These are phyloP conservation scores for Coelomomyces lativittatus DNA, from an alignment of 371 early-diverging fungal genomes.

Conservation along the genomic window DNA sequence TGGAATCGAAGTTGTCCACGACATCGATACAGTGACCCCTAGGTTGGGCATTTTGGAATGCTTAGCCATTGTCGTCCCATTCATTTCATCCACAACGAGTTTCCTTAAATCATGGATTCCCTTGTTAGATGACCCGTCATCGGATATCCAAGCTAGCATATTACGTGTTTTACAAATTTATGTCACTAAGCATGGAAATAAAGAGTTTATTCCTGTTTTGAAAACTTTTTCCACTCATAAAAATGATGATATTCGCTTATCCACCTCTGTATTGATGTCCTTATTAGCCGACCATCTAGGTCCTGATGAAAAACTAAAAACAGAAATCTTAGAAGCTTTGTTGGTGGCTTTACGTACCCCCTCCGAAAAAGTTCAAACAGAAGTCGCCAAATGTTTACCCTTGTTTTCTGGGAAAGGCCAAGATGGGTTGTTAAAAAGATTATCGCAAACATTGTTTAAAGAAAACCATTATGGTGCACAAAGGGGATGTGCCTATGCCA, in stretches of 20 bases:
- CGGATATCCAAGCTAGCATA: neutral
- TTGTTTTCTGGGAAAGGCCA: too few species aligned
- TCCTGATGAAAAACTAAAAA: slow-evolving; percentile 49
- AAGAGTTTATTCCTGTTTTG: neutral
- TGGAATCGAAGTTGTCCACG: neutral
- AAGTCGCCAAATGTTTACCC: slow-evolving; percentile 76
- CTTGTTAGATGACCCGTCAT: neutral
- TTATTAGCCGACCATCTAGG: slow-evolving; percentile 72
- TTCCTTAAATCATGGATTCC: neutral
- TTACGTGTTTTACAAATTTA: neutral
- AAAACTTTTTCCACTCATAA: neutral
- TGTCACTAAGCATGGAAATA: neutral
- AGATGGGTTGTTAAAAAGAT: slow-evolving; percentile 23
- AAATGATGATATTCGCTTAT: slow-evolving; percentile 64
- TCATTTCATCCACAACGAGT: neutral
- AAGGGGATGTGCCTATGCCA: slow-evolving; percentile 86
- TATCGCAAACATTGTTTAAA: slow-evolving; percentile 52
- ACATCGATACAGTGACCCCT: neutral
- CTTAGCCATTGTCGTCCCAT: neutral
- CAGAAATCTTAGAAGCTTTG: slow-evolving; percentile 60
- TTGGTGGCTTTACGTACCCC: slow-evolving; percentile 80
- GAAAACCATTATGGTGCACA: slow-evolving; percentile 67
- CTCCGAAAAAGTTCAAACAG: slow-evolving; percentile 81
- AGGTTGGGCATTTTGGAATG: neutral
- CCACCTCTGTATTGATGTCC: slow-evolving; percentile 78